phyloP scores from a whole-genome alignment of 805 yeast genomes.

The Zygosaccharomyces lentus region DNA sequence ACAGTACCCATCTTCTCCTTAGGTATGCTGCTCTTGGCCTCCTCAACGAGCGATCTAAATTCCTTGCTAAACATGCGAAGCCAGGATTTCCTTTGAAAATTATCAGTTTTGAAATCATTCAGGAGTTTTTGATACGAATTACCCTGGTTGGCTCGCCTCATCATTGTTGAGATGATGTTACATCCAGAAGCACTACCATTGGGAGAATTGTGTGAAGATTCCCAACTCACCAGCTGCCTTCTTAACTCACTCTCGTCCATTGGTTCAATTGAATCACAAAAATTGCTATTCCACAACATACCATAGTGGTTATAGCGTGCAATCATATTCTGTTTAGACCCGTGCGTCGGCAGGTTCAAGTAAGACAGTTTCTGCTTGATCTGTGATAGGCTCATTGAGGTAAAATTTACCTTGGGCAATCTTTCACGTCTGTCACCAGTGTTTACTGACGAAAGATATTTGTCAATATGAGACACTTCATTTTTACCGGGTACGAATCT shows the following conservation, averaged over 20 bases:
- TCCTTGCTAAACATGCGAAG: constrained; percentile 38
- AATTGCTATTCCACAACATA: constrained; percentile 73
- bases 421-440: constrained; percentile 32
- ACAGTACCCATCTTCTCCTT: constrained; percentile 16
- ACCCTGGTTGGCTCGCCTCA: constrained; percentile 40
- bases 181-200: constrained; percentile 20
- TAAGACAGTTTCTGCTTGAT: constrained; percentile 56
- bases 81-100: constrained; percentile 47
- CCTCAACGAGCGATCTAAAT: constrained; percentile 37
- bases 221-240: constrained; percentile 65
- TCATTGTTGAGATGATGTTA: constrained; percentile 22
- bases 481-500: not conserved
- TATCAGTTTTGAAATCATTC: constrained; percentile 41
- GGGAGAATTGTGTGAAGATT: constrained; percentile 34
- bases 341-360: constrained; percentile 54
- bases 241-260: constrained; percentile 51
- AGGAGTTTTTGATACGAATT: constrained; percentile 26
- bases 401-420: constrained; percentile 62
- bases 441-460: constrained; percentile 15
- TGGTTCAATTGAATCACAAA: constrained; percentile 62
- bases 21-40: constrained; percentile 35
- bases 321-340: constrained; percentile 61
- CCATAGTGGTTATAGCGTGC: constrained; percentile 72
- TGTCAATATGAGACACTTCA: constrained; percentile 16
- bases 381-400: constrained; percentile 53